Evolutionary conservation across 345 rosid species (phyloP).

Genomic region (Linum usitatissimum): DNA sequence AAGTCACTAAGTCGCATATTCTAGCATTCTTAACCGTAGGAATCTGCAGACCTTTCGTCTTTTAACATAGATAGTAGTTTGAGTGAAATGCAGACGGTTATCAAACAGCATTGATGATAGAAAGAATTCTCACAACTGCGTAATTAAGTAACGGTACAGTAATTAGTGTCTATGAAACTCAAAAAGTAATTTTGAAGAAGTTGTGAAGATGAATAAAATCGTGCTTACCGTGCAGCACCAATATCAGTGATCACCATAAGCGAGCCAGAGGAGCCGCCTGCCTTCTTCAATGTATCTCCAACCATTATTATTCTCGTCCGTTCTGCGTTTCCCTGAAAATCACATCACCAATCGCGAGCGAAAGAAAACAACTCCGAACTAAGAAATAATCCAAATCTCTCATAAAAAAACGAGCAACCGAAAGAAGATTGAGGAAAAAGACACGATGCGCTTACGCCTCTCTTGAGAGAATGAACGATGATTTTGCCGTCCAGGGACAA

Average conservation of each 20-base stretch:
- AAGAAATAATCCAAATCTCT: not conserved
- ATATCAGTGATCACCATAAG: constrained; percentile 45
- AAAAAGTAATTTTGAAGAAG: not conserved
- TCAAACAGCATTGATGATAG: not conserved
- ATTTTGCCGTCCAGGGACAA: constrained; percentile 56
- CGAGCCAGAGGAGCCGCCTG: constrained; percentile 39
- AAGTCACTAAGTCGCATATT: not conserved
- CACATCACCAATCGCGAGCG: not conserved
- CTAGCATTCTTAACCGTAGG: too few species aligned
- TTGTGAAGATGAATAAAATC: not conserved
- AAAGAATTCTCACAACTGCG: not conserved
- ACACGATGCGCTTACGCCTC: constrained; percentile 38
- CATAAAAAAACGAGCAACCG: not conserved
- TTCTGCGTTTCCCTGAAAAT: constrained; percentile 71
- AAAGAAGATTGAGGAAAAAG: not conserved
- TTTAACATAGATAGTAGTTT: too few species aligned
- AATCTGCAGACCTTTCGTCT: too few species aligned
- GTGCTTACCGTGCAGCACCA: constrained; percentile 53
- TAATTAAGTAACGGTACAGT: not conserved
- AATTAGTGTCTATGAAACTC: not conserved
- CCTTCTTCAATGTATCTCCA: constrained; percentile 74
- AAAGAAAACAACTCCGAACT: not conserved
- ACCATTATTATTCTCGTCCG: constrained; percentile 84
- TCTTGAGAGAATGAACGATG: constrained; percentile 67
- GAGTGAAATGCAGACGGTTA: not conserved